These are phyloP conservation scores for Penicillium sp. DNA, from an alignment of 2,329 filamentous ascomycete genomes.

Conservation along the genomic window DNA sequence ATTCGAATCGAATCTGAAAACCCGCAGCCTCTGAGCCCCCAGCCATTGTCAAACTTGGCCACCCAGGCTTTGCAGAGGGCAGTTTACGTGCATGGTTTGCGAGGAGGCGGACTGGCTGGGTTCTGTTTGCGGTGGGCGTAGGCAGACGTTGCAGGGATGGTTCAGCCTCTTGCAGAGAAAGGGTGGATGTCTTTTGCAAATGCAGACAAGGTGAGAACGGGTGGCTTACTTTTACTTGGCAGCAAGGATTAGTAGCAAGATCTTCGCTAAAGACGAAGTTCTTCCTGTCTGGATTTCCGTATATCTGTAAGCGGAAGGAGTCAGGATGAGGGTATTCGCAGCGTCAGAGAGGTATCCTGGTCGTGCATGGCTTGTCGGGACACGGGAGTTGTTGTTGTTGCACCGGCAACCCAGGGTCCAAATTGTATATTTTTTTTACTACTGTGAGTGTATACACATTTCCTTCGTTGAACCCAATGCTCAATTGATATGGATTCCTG, in stretches of 20 bases:
- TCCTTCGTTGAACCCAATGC: neutral
- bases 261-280: neutral
- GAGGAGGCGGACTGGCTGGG: neutral
- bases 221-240: neutral
- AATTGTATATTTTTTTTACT: neutral
- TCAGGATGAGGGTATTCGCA: neutral
- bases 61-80: neutral
- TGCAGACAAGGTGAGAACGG: neutral
- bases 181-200: neutral
- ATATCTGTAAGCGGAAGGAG: neutral
- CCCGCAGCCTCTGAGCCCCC: constrained; percentile 4
- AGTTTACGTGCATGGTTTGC: neutral
- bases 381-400: constrained; percentile 8
- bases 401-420: constrained; percentile 18
- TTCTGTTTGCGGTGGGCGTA: neutral
- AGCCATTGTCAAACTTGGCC: constrained; percentile 1
- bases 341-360: neutral
- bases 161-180: neutral
- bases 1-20: constrained; percentile 10
- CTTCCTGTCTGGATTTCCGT: neutral
- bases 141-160: neutral
- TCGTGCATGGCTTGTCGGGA: neutral
- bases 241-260: neutral
- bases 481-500: neutral
- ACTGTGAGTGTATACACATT: neutral